Evolutionary conservation across 208 protist species (phyloP), one percentile per base, ranked within the genome.

Genomic region (Acanthamoeba rhysodes): DNA sequence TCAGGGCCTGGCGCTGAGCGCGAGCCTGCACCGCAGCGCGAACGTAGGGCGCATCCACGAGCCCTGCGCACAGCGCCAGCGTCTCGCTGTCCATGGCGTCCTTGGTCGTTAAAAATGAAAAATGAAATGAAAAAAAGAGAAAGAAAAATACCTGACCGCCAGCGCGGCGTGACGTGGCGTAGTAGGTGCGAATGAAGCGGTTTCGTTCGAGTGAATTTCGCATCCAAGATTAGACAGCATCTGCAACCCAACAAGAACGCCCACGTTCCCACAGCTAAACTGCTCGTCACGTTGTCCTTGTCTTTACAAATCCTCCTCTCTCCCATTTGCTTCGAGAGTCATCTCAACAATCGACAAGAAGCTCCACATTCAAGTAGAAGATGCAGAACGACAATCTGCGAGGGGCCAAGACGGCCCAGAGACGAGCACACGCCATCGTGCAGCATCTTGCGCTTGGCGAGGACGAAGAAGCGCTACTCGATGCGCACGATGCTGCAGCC

Each of bases 41-140:
- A 6, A 95, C 24, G 57, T 95, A 95, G 29, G 72, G 27, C n/a
- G 72, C 78, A 90, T 95, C 93, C 66, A 95, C 74, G 16, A 95
- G 76, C 37, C 93, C 93, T 9, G 41, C 14, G 29, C 53, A 68
- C 5, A 78, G 20, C 27, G 41, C 22, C 16, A 74, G 16, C 8
- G 6, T 70, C n/a, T 64, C 55, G n/a, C 22, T 53, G 85, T 91
- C 85, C 57, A 74, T 91, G 50, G 50, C 9, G 16, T 0, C 3
- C 9, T 18, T 0, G 9, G 3, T 57, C 16, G 16, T 14, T 57
- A 4, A 57, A 4, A 57, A 57, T 14, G 9, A 57, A 57, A 57
- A 0, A 57, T n/a, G n/a, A 41, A 41, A 41, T 41, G 37, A 41
- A 41, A 41, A 41, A 41, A 4, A 41, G 50, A 55, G 12, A 55